phyloP scores from a whole-genome alignment of 768 basidiomycete genomes.

The Amanita fuliginea region DNA sequence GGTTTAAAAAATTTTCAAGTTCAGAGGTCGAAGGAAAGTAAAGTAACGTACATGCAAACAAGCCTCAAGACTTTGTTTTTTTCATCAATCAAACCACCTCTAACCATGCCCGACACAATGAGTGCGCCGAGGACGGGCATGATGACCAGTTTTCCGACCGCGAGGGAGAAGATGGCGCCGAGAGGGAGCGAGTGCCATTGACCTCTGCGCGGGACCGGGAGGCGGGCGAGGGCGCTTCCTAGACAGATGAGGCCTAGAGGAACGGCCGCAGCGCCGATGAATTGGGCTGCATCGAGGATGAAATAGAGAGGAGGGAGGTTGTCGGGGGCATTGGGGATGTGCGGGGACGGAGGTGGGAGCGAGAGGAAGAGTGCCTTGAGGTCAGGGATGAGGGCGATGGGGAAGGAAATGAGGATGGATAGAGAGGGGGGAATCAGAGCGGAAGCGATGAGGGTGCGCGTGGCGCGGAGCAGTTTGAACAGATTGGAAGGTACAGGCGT shows the following conservation, averaged over 20 bases:
- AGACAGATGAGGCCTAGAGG: conserved; percentile 53
- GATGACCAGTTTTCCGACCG: conserved; percentile 42
- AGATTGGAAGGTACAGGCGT: background rate
- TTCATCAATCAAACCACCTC: conserved; percentile 30
- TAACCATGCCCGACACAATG: conserved; percentile 40
- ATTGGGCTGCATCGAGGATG: conserved; percentile 41
- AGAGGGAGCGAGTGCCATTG: conserved; percentile 33
- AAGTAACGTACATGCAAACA: conserved; percentile 62
- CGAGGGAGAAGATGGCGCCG: conserved; percentile 42
- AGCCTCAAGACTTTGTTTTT: conserved; percentile 53
- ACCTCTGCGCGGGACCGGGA: conserved; percentile 33
- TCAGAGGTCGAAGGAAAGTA: background rate
- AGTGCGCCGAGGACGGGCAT: conserved; percentile 52
- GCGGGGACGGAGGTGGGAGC: conserved; percentile 27
- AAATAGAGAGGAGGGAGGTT: conserved; percentile 58
- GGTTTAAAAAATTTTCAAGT: no score
- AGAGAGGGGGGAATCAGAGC: conserved; percentile 39
- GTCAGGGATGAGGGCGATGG: conserved; percentile 41
- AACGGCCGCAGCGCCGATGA: conserved; percentile 53
- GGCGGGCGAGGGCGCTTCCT: conserved; percentile 50
- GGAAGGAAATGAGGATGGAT: conserved; percentile 41
- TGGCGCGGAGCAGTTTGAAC: background rate
- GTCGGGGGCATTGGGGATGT: conserved; percentile 44
- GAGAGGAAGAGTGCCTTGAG: conserved; percentile 53
- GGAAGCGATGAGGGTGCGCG: conserved; percentile 20